A percentile compares a stretch with the other conserved stretches of the same genome.
These are phyloP conservation scores for Sclerotinia glacialis DNA, from an alignment of 2,329 filamentous ascomycete genomes.

Conservation along the genomic window DNA sequence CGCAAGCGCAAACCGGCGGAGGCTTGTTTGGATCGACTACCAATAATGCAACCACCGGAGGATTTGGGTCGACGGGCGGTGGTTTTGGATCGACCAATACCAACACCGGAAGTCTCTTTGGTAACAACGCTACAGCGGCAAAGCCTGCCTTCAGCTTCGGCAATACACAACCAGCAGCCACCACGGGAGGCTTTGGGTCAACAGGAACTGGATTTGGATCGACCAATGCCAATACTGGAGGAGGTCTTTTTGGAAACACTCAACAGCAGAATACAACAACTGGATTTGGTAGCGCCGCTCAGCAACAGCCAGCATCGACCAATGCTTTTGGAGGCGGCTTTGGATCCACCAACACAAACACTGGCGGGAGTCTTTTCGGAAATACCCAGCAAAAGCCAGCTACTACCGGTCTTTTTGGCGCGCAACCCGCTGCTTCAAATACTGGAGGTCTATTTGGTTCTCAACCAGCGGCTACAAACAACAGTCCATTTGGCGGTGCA, in stretches of 20 bases:
- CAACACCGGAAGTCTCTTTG: constrained; percentile 34
- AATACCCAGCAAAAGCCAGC: constrained; percentile 41
- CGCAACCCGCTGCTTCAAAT: constrained; percentile 37
- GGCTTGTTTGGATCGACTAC: constrained; percentile 31
- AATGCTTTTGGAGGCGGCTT: constrained; percentile 42
- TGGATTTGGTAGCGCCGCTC: constrained; percentile 42
- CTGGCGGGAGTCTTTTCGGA: constrained; percentile 40
- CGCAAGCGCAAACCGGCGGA: constrained; percentile 30
- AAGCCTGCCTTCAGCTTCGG: constrained; percentile 41
- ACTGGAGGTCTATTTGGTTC: constrained; percentile 42
- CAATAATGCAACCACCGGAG: constrained; percentile 37
- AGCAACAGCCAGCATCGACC: constrained; percentile 41
- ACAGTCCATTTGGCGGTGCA: constrained; percentile 34
- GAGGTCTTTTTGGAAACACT: constrained; percentile 43
- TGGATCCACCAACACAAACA: constrained; percentile 38
- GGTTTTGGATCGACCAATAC: constrained; percentile 38
- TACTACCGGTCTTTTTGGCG: constrained; percentile 46
- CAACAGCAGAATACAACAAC: constrained; percentile 36
- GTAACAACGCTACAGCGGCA: constrained; percentile 40
- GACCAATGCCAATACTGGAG: constrained; percentile 23
- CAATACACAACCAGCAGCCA: constrained; percentile 26
- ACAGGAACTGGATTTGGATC: constrained; percentile 32
- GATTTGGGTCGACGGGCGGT: constrained; percentile 42
- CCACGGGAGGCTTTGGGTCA: constrained; percentile 34
- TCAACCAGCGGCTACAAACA: constrained; percentile 21